A percentile compares a stretch with the other conserved stretches of the same genome.
Evolutionary conservation across 305 asterid genomes (phyloP).

Genomic region (Salvia sclarea): DNA sequence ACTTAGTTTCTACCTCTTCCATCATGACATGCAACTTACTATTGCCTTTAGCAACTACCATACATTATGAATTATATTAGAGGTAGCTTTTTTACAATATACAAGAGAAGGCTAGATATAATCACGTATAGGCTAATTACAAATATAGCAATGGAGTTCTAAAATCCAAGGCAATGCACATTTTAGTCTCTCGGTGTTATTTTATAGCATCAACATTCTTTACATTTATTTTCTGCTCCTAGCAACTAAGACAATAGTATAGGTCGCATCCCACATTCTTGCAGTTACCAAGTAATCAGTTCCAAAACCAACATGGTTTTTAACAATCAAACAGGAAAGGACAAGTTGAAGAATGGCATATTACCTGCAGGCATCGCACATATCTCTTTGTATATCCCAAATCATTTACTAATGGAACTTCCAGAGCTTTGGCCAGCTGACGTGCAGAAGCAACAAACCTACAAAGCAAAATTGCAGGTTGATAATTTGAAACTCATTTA

Average conservation of each 20-base stretch:
- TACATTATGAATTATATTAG: neutral
- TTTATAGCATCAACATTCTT: too few relatives aligned
- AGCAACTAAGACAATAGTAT: neutral
- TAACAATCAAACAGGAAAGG: conserved; percentile 23
- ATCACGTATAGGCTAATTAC: neutral
- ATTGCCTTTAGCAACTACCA: neutral
- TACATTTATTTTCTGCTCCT: too few relatives aligned
- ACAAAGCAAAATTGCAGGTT: conserved; percentile 27
- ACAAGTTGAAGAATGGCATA: conserved; percentile 13
- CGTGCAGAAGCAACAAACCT: conserved; percentile 98
- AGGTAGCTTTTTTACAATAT: neutral
- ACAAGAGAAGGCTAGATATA: neutral
- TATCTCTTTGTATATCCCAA: conserved; percentile 96
- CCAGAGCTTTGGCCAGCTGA: conserved; percentile 93
- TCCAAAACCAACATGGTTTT: conserved; percentile 17
- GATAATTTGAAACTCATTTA: neutral
- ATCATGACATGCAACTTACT: neutral
- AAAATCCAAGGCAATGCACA: neutral
- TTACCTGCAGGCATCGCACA: conserved; percentile 95
- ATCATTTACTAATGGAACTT: conserved; percentile 96
- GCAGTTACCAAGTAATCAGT: neutral
- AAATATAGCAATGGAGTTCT: neutral
- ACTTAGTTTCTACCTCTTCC: neutral
- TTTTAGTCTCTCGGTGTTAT: neutral
- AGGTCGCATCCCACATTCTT: neutral